Conservation (phyloP, 1,139 yeast genomes). For the Spencermartinsiella ligniputridi region DNA sequence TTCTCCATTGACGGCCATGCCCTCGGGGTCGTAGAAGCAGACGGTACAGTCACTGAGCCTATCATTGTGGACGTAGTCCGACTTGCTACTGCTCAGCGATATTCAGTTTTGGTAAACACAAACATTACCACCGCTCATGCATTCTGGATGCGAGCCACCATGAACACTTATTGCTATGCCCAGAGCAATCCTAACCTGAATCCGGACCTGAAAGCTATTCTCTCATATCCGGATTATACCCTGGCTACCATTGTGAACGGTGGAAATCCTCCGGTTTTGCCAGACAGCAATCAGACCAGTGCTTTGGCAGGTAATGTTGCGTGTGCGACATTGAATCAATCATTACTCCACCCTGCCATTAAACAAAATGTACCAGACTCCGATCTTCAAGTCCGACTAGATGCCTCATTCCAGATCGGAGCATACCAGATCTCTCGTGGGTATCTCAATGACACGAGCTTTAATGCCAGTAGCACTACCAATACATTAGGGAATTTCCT, state of each 20-base stretch:
- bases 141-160: constrained; percentile 3
- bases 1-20: constrained; percentile 42
- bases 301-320: constrained; percentile 16
- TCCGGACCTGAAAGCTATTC: constrained; percentile 19
- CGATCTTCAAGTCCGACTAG: constrained; percentile 16
- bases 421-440: constrained; percentile 46
- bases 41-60: constrained; percentile 65
- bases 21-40: constrained; percentile 60
- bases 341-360: constrained; percentile 13
- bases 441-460: constrained; percentile 47
- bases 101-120: constrained; percentile 49
- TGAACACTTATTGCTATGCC: constrained; percentile 23
- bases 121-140: constrained; percentile 17
- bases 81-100: constrained; percentile 73
- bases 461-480: constrained; percentile 43
- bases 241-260: constrained; percentile 25
- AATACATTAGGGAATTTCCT: constrained; percentile 43
- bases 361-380: constrained; percentile 15
- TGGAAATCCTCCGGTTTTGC: constrained; percentile 33
- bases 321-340: constrained; percentile 18
- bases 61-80: constrained; percentile 51
- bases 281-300: constrained; percentile 7
- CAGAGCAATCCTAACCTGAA: constrained; percentile 19
- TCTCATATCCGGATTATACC: constrained; percentile 5
- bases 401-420: constrained; percentile 41